Base-by-base conservation (phyloP, 1,139 yeast species). In the Saccharomyces hybrid region DNA sequence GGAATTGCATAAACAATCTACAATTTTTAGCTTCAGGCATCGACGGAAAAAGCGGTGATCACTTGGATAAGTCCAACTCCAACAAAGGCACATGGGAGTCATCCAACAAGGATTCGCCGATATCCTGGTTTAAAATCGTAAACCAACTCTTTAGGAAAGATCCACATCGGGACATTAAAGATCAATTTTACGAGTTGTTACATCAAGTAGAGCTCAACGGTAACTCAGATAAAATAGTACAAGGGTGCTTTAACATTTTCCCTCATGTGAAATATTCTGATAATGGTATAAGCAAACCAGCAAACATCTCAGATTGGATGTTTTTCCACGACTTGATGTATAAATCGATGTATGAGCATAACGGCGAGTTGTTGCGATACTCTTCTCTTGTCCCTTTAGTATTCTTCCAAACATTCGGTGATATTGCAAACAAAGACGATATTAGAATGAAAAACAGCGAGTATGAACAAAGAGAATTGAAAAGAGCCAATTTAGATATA, bases 1-100 rank as follows among this genome's bases (percentile, higher is more conserved):
- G 99, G 61, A 88, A 91, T 41, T 86, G 97, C 67, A 75, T 93
- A 50, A 93, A 93, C 66, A 80, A 86, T 62, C 70, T 93, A 46
- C 99, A 93, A 63, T 90, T 91, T 64, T 55, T 66, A 54, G 57
- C 70, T 3, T 51, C 56, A 3, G 26, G 26, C n/a, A 25, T 9
- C 2, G 48, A 47, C 16, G n/a, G 46, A 25, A 55, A 62, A 54
- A 65, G 66, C 53, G 63, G 69, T 55, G 14, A 31, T 7, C 7
- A 7, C 44, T 54, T 34, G 50, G 57, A 28, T 48, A 57, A 48
- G 54, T 59, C 48, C 56, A 69, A 65, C 53, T 59, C 41, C 52
- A 56, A 57, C 9, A 60, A 55, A 9, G 57, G 56, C 27, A 56
- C 58, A 4, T 58, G 64, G 14, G 67, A 62, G 23, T 55, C 63